These are phyloP conservation scores for Agapanthus africanus DNA, from an alignment of 106 monocot species.

Conservation along the genomic window DNA sequence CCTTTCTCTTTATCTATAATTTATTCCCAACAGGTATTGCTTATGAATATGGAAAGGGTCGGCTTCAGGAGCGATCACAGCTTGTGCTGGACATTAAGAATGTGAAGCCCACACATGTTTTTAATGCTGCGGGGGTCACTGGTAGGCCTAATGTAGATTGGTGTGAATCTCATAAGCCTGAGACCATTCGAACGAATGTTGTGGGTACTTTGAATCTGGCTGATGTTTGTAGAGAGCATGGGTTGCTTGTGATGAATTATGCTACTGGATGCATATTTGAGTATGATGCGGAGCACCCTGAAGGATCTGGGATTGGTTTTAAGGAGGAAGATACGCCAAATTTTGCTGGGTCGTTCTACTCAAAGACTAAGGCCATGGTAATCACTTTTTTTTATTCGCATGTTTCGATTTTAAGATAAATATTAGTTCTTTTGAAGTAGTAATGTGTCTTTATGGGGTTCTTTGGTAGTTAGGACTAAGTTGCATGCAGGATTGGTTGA, in stretches of 20 bases:
- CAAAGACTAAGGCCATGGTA: slow-evolving; percentile 63
- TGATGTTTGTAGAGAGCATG: slow-evolving; percentile 44
- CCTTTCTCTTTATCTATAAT: too few relatives aligned
- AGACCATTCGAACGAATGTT: slow-evolving; percentile 44
- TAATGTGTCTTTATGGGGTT: too few relatives aligned
- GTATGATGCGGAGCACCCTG: slow-evolving; percentile 37
- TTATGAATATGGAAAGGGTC: slow-evolving; percentile 42
- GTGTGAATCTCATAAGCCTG: slow-evolving; percentile 46
- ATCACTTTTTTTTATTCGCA: background rate
- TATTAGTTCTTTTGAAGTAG: background rate
- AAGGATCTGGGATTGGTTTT: slow-evolving; percentile 51
- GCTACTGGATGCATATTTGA: slow-evolving; percentile 61
- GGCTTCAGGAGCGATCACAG: slow-evolving; percentile 34
- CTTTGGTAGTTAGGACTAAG: too few relatives aligned
- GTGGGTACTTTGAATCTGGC: slow-evolving; percentile 44
- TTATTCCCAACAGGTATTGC: too few relatives aligned
- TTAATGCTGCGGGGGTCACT: slow-evolving; percentile 57
- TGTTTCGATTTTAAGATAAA: background rate
- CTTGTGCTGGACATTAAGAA: slow-evolving; percentile 34
- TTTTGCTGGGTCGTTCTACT: slow-evolving; percentile 52
- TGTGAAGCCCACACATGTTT: slow-evolving; percentile 52
- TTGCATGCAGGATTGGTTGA: too few relatives aligned
- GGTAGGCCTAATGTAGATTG: slow-evolving; percentile 55
- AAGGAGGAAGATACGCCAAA: slow-evolving; percentile 54
- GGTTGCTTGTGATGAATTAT: slow-evolving; percentile 48